Evolutionary conservation across 768 basidiomycete species (phyloP).

Genomic region (Boletus patriciae): DNA sequence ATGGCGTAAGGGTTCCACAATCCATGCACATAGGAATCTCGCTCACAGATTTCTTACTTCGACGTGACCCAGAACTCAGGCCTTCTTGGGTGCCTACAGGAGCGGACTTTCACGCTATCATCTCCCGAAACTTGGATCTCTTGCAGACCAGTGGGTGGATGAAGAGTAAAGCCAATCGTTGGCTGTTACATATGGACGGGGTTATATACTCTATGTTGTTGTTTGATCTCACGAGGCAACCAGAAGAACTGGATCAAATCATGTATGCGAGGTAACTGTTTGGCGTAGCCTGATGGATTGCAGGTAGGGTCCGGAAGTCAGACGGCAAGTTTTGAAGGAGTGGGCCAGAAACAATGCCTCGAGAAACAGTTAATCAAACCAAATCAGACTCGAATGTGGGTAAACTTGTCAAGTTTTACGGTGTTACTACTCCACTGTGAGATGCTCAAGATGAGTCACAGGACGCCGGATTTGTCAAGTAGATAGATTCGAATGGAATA

Average conservation of each 20-base stretch:
- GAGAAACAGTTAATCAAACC: not conserved
- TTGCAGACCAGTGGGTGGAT: conserved; percentile 68
- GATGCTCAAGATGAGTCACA: not conserved
- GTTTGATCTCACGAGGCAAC: conserved; percentile 1
- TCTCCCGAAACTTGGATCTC: conserved; percentile 59
- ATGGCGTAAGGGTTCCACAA: conserved; percentile 51
- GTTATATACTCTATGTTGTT: not conserved
- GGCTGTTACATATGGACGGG: not conserved
- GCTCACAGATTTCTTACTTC: conserved; percentile 15
- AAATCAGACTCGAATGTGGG: not conserved
- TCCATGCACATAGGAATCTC: not conserved
- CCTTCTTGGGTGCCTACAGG: conserved; percentile 53
- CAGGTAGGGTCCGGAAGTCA: not conserved
- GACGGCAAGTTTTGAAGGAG: not conserved
- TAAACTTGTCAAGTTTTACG: not conserved
- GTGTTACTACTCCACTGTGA: not conserved
- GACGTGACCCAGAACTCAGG: conserved; percentile 20
- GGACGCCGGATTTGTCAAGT: not conserved
- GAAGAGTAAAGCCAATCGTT: conserved; percentile 48
- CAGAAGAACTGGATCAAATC: not conserved
- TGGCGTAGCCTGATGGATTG: not conserved
- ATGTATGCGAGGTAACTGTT: not conserved
- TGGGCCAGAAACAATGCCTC: not conserved
- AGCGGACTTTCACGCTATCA: conserved; percentile 55
- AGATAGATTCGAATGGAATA: not conserved